Base-by-base conservation (phyloP, 257 asterid genomes). In the Solanum commersonii region DNA sequence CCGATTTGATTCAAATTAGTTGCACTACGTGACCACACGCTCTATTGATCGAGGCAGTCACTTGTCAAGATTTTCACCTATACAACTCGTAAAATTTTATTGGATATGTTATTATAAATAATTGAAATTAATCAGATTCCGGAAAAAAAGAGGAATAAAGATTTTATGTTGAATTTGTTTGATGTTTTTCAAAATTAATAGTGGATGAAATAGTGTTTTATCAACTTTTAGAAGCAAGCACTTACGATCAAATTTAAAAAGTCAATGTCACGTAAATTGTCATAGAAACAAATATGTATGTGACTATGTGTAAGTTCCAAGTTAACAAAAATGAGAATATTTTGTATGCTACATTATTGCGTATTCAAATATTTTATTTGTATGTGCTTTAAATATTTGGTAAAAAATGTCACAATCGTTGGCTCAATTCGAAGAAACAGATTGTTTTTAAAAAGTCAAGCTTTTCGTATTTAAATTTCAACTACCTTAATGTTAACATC, bases 191-290 rank as follows among this genome's bases (percentile, higher is more conserved):
- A 10, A 23, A 63, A 63, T 4, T 44, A 63, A 23, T 23, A 10
- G 3, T 63, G 33, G 2, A 10, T 63, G 16, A n/a, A 8, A 63
- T n/a, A 11, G n/a, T 63, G 8, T 63, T 63, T 25, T n/a, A n/a
- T 63, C 71, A 65, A 65, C 8, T n/a, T 63, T n/a, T 11, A n/a
- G 3, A 65, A n/a, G 25, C 11, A 2, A 65, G 10, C 6, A 65
- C 7, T 65, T 65, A 0, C 0, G 3, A 25, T 63, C 0, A 25
- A 67, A 67, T 1, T 12, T n/a, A 5, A 25, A n/a, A 63, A 10
- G 2, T 4, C 3, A 63, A 1, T 63, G 6, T 9, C 70, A 23
- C 15, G 1, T 60, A 23, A 23, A n/a, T 65, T 2, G 4, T 10
- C 4, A 65, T 56, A n/a, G 0, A 25, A 9, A n/a, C 1, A 65